Evolutionary conservation across 495 filamentous ascomycete species (phyloP), one percentile per base, ranked within the genome.

Genomic region (Aspergillus wentii): DNA sequence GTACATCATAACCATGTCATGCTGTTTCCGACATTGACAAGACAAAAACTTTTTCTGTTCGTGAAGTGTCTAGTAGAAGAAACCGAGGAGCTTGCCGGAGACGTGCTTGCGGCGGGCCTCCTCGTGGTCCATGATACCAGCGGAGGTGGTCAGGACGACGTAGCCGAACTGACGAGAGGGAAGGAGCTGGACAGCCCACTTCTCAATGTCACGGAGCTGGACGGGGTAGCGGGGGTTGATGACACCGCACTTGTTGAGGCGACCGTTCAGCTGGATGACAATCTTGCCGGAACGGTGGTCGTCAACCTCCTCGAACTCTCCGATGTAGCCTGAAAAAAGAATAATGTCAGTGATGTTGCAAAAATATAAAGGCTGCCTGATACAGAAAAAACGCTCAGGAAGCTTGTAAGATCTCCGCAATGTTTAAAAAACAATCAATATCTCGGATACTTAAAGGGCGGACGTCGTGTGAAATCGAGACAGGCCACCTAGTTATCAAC

Each of bases 361-460:
- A 81, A 74, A 66, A 76, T 82, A 78, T 91, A 94, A 94, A 95
- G 87, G 82, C 85, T 75, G 69, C 62, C 80, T 79, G 66, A 84
- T 79, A 90, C 76, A 46, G 59, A 60, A 54, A 61, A 60, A 61
- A 65, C 52, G 54, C 52, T 57, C 50, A 52, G 56, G 72, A 86
- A 70, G 91, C 85, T 86, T 96, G 88, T 95, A 94, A 95, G 87
- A 89, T 83, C 80, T 78, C 72, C 73, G 78, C 82, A 75, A 62
- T 53, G 53, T 59, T 66, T 71, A 44, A 41, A 44, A 50, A 42
- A 42, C 33, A 48, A 40, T 78, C 45, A 64, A 88, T 98, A 66
- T 98, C 80, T 88, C 92, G 91, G 87, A 75, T 73, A 92, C 83
- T 96, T 97, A 96, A 95, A 96, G 83, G 89, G 84, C 91, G 85